Evolutionary conservation across 2,329 filamentous ascomycete genomes (phyloP).

Genomic region (Penicillium griseofulvum): DNA sequence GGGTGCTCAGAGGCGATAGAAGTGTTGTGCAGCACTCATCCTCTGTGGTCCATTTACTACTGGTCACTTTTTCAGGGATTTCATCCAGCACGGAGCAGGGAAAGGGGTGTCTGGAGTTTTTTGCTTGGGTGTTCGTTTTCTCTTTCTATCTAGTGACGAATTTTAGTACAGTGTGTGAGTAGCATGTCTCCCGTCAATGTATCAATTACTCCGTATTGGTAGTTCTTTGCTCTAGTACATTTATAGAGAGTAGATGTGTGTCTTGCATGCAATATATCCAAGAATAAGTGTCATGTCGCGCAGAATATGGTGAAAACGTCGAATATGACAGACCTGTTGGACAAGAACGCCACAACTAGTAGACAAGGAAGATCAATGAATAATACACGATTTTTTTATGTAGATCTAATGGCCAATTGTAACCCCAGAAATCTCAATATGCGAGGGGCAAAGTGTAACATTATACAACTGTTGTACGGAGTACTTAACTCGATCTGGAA

Average conservation of each 20-base stretch:
- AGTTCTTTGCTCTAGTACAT: background rate
- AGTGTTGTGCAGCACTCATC: background rate
- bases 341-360: background rate
- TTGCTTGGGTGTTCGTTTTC: conserved; percentile 10
- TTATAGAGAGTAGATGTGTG: background rate
- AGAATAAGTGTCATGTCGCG: background rate
- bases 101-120: conserved; percentile 15
- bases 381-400: background rate
- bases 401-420: background rate
- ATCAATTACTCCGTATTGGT: conserved; percentile 3
- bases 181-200: conserved; percentile 1
- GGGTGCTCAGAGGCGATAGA: background rate
- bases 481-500: background rate
- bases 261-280: background rate
- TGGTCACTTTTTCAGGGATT: conserved; percentile 9
- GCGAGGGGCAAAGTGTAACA: background rate
- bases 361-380: background rate
- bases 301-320: background rate
- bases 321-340: background rate
- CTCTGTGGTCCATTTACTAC: background rate
- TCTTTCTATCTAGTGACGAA: conserved; percentile 7
- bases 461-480: too few relatives aligned
- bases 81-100: conserved; percentile 23
- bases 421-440: background rate
- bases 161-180: conserved; percentile 11